Evolutionary conservation across 352 stramenopile genomes (phyloP).

Genomic region (Phytophthora megakarya): DNA sequence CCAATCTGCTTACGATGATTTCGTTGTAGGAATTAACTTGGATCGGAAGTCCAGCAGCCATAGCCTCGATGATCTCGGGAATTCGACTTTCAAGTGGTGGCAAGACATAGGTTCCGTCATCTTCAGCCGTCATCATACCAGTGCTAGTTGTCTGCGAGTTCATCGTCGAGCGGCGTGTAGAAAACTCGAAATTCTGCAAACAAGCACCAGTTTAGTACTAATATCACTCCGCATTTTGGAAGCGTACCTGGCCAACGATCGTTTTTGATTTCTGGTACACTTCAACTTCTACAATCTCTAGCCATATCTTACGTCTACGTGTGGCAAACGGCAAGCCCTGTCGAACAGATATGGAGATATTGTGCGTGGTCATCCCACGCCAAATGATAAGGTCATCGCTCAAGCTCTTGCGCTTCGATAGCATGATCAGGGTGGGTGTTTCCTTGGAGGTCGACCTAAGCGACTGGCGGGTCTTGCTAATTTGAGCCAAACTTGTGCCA

Average conservation of each 20-base stretch:
- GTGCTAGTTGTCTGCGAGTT: conserved; percentile 15
- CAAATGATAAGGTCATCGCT: conserved; percentile 63
- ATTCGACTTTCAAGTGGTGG: conserved; percentile 28
- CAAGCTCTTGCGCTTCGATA: conserved; percentile 56
- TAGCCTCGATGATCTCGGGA: conserved; percentile 36
- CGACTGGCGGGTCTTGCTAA: background rate
- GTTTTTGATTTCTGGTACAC: conserved; percentile 53
- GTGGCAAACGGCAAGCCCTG: conserved; percentile 43
- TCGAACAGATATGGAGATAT: conserved; percentile 45
- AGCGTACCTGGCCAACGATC: conserved; percentile 47
- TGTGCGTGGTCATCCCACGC: conserved; percentile 59
- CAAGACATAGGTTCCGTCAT: conserved; percentile 11
- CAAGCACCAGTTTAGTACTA: background rate
- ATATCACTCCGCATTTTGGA: background rate
- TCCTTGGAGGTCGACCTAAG: background rate
- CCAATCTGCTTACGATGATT: conserved; percentile 33
- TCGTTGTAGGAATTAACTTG: conserved; percentile 43
- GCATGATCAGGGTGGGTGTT: conserved; percentile 23
- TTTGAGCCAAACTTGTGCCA: background rate
- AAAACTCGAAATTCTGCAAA: conserved; percentile 47
- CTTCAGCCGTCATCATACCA: background rate
- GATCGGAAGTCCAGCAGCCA: conserved; percentile 36
- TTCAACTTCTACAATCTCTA: conserved; percentile 55
- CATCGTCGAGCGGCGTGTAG: conserved; percentile 23
- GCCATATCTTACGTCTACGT: conserved; percentile 50